A percentile compares a stretch with the other conserved stretches of the same genome.
These are phyloP conservation scores for Lecanicillium sp. DNA, from an alignment of 2,329 filamentous ascomycete genomes.

Conservation along the genomic window DNA sequence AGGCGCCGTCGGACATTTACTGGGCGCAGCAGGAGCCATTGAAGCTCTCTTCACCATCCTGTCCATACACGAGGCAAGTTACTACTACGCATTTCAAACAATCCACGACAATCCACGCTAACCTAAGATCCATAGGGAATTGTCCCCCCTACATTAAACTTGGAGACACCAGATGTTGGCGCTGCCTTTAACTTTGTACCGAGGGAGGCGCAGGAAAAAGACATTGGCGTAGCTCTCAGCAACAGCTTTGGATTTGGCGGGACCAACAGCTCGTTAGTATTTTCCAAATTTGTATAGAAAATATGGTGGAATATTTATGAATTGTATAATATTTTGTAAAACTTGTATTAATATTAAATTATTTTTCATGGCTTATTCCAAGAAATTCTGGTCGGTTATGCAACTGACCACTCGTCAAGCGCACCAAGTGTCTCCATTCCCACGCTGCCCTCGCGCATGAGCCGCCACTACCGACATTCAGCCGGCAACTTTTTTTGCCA, in stretches of 20 bases:
- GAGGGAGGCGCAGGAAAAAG: conserved; percentile 58
- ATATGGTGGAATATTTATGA: neutral
- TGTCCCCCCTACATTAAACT: conserved; percentile 81
- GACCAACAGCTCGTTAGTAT: conserved; percentile 86
- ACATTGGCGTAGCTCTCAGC: conserved; percentile 68
- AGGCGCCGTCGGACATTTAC: conserved; percentile 81
- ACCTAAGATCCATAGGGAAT: conserved; percentile 46
- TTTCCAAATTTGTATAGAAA: conserved; percentile 33
- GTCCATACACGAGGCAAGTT: conserved; percentile 66
- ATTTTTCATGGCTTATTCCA: no score
- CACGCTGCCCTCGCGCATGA: no score
- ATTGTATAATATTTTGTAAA: neutral
- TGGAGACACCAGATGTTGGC: conserved; percentile 57
- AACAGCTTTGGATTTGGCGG: conserved; percentile 99
- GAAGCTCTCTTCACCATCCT: conserved; percentile 83
- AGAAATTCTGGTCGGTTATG: no score
- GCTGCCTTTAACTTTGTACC: conserved; percentile 84
- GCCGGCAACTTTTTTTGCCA: conserved; percentile 13
- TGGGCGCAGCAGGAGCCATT: conserved; percentile 85
- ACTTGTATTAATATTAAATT: no score
- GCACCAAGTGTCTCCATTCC: no score
- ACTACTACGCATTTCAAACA: conserved; percentile 8
- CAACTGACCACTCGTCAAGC: no score
- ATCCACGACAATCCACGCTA: no score
- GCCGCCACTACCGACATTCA: conserved; percentile 15